phyloP scores from a whole-genome alignment of 2,329 filamentous ascomycete genomes.

The Cercospora sp. region DNA sequence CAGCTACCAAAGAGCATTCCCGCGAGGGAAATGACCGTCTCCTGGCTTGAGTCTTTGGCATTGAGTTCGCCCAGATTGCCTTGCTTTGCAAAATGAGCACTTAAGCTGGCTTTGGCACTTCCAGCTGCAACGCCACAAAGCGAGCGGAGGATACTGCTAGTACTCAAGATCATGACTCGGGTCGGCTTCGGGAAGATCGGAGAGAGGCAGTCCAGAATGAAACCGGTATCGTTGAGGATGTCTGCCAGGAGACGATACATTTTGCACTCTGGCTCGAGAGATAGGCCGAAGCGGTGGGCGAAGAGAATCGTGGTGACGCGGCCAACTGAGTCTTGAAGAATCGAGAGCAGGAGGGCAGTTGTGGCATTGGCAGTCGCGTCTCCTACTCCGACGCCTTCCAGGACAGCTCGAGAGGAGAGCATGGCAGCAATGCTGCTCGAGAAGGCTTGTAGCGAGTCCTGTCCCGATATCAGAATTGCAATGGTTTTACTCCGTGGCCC shows the following conservation, averaged over 20 bases:
- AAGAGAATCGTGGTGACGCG: slow-evolving; percentile 83
- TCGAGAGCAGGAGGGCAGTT: slow-evolving; percentile 75
- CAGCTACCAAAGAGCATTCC: slow-evolving; percentile 84
- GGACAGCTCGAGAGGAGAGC: slow-evolving; percentile 77
- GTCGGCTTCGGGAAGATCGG: slow-evolving; percentile 66
- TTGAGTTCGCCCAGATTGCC: slow-evolving; percentile 92
- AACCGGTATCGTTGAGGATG: slow-evolving; percentile 81
- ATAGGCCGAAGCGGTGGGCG: slow-evolving; percentile 75
- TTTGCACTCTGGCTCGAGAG: slow-evolving; percentile 88
- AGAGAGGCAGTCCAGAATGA: slow-evolving; percentile 81
- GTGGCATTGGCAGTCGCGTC: slow-evolving; percentile 78
- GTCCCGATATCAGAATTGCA: slow-evolving; percentile 19
- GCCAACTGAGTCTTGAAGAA: slow-evolving; percentile 78
- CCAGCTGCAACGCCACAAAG: slow-evolving; percentile 89
- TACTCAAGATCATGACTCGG: slow-evolving; percentile 59
- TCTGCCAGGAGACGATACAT: slow-evolving; percentile 84
- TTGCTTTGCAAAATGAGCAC: slow-evolving; percentile 83
- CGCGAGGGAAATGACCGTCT: slow-evolving; percentile 84
- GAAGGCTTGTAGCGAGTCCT: slow-evolving; percentile 81
- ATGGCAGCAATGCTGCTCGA: slow-evolving; percentile 78
- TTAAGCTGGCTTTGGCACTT: slow-evolving; percentile 85
- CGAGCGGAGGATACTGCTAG: slow-evolving; percentile 61
- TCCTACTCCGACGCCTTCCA: slow-evolving; percentile 77
- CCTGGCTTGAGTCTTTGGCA: slow-evolving; percentile 91
- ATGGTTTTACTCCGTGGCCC: no score